Conservation (phyloP, 352 stramenopile genomes). For the Aphanomyces euteiches region DNA sequence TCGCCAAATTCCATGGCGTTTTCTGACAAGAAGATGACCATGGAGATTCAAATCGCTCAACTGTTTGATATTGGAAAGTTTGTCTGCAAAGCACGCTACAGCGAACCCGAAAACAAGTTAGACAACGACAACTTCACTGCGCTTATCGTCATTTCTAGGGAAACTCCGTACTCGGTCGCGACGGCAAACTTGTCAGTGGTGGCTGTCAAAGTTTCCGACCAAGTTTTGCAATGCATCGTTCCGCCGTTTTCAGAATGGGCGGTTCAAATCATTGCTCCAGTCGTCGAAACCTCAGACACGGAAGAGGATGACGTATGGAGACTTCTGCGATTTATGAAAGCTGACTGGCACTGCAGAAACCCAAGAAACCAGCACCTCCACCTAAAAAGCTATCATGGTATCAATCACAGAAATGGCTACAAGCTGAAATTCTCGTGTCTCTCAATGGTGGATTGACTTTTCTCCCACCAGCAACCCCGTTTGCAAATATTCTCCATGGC, state of each 20-base stretch:
- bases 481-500: slow-evolving; percentile 35
- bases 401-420: slow-evolving; percentile 25
- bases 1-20: slow-evolving; percentile 56
- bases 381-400: background rate
- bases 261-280: slow-evolving; percentile 4
- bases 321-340: background rate
- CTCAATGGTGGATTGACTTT: slow-evolving; percentile 48
- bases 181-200: slow-evolving; percentile 1
- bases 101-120: slow-evolving; percentile 1
- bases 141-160: background rate
- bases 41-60: slow-evolving; percentile 46
- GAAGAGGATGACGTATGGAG: background rate
- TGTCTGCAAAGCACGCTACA: slow-evolving; percentile 1
- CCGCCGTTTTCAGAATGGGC: slow-evolving; percentile 18
- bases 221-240: slow-evolving; percentile 3
- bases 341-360: background rate
- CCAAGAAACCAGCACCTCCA: background rate
- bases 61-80: slow-evolving; percentile 23
- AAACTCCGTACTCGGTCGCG: background rate
- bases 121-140: background rate
- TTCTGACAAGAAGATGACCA: slow-evolving; percentile 36
- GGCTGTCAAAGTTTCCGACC: background rate
- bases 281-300: background rate
- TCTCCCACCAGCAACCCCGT: slow-evolving; percentile 30
- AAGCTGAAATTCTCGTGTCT: slow-evolving; percentile 41